phyloP scores from a whole-genome alignment of 139 green algal species.

The Pseudopediastrum boryanum region DNA sequence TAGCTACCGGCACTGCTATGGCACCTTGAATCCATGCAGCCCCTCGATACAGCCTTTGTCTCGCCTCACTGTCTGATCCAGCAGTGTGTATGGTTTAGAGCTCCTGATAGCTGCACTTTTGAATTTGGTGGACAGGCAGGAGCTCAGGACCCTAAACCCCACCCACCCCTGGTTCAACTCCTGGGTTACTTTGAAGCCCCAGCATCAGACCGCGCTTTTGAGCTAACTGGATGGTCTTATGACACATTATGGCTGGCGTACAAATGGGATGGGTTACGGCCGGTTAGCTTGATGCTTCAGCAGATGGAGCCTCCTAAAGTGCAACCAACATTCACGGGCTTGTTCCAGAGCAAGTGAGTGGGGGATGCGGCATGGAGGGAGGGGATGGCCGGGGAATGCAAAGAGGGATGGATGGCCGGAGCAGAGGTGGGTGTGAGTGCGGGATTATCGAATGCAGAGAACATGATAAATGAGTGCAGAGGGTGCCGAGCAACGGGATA shows the following conservation, averaged over 20 bases:
- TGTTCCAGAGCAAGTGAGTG: not conserved
- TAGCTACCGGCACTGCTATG: not conserved
- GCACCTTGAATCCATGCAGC: not conserved
- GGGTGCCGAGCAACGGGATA: not conserved
- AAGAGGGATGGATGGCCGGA: too few relatives aligned
- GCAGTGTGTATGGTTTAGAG: not conserved
- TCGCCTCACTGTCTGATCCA: not conserved
- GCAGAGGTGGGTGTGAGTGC: too few relatives aligned
- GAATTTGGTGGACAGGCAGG: slow-evolving; percentile 1
- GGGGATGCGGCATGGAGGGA: not conserved
- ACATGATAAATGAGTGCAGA: not conserved
- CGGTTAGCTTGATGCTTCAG: slow-evolving; percentile 20
- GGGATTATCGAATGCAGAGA: too few relatives aligned
- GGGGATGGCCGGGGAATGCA: too few relatives aligned
- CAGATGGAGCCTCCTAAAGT: not conserved
- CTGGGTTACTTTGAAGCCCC: slow-evolving; percentile 62
- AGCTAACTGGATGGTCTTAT: not conserved
- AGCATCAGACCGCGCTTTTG: slow-evolving; percentile 38
- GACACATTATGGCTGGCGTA: slow-evolving; percentile 61
- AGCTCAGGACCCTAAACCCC: not conserved
- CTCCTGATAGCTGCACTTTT: not conserved
- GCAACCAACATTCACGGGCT: not conserved
- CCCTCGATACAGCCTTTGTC: not conserved
- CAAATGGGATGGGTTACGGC: slow-evolving; percentile 52
- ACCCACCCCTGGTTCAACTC: slow-evolving; percentile 53